Percentiles rank a stretch among this genome's conserved stretches.
These are phyloP conservation scores for Kalanchoe fedtschenkoi DNA, from an alignment of 164 flowering plant species.

Conservation along the genomic window DNA sequence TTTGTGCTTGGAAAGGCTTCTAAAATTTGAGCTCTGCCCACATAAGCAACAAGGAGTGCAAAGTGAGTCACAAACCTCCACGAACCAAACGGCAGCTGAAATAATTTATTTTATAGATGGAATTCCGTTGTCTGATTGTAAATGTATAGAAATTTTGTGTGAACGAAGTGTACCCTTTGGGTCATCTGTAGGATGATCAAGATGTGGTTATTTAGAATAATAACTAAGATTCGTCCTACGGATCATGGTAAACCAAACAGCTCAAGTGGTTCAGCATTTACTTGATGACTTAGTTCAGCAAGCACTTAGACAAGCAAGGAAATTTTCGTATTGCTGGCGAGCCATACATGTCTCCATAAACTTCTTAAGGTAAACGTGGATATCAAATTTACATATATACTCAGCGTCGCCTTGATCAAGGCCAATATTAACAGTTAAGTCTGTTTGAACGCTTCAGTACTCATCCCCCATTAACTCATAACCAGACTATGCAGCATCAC, in stretches of 20 bases:
- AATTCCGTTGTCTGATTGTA: not conserved
- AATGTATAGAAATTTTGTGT: not conserved
- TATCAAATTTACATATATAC: no score
- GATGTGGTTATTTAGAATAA: not conserved
- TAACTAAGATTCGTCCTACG: not conserved
- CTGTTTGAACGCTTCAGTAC: no score
- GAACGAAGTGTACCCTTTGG: not conserved
- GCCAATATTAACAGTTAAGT: no score
- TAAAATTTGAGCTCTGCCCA: constrained; percentile 15
- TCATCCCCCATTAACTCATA: no score
- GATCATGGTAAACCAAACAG: not conserved
- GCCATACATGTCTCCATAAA: no score
- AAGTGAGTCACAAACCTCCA: not conserved
- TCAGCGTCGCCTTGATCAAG: no score
- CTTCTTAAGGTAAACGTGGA: no score
- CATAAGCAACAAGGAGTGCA: not conserved
- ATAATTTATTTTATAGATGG: not conserved
- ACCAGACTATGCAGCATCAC: no score
- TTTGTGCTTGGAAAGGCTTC: constrained; percentile 91
- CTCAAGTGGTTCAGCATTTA: not conserved
- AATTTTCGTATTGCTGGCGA: no score
- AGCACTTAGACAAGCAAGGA: no score
- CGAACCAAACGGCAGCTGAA: not conserved
- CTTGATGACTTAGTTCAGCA: no score
- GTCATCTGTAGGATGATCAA: not conserved